Evolutionary conservation across 257 asterid genomes (phyloP), one percentile per base, ranked within the genome.

Genomic region (Paraleonurus japonicus): DNA sequence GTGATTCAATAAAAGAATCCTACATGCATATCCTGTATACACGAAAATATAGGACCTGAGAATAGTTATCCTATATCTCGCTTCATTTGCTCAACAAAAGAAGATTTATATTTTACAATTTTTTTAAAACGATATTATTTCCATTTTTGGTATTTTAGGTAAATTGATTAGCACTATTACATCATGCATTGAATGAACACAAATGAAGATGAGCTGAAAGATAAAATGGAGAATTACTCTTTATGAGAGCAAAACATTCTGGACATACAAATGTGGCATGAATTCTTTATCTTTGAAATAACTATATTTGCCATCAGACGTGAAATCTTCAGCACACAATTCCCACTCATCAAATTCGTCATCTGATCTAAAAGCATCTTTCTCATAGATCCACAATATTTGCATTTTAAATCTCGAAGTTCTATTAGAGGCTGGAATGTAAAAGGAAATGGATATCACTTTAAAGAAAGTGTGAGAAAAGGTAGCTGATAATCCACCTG

Each of bases 271-370:
- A 80, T 16, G 85, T 82, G 59, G 87, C 87, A 57, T 82, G 66
- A 85, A 59, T 33, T 82, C 83, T 57, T 39, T 78, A 5, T 71
- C 80, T 57, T 74, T 82, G n/a, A 71, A 61, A 77, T 76, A 85
- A 72, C 63, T n/a, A 72, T 82, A 82, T 74, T 70, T 84, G 9
- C 96, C 95, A 71, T 84, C 82, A 50, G 86, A 33, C 59, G 78
- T 77, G 85, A 92, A 92, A 80, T 86, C 96, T 59, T 92, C 83
- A 4, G 92, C 84, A 75, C 96, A 92, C 16, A 90, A 70, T 79
- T 92, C 98, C 96, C 98, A 92, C 71, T 92, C 96, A 45, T 88
- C 96, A 61, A 88, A 84, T 55, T 81, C 80, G 65, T 83, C 89
- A 1, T 82, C 88, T 45, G 90, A 35, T 62, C 61, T 80, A 55